These are phyloP conservation scores for Puya raimondii DNA, from an alignment of 176 grass and related monocot species.

Conservation along the genomic window DNA sequence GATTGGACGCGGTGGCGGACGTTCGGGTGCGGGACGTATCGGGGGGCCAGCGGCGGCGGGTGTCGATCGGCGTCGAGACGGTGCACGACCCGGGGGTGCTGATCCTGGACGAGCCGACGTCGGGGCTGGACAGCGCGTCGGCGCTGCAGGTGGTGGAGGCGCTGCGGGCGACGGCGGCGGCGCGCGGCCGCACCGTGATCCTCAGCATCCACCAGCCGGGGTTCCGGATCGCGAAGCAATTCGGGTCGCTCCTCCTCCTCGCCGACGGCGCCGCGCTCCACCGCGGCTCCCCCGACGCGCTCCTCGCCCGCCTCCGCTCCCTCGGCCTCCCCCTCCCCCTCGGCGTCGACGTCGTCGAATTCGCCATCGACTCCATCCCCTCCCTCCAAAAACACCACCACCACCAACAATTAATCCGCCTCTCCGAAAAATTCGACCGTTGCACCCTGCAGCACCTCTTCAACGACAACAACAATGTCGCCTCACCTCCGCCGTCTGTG, in stretches of 20 bases:
- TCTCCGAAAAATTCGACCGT: slow-evolving; percentile 21
- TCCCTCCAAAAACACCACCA: slow-evolving; percentile 12
- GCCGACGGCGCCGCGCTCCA: slow-evolving; percentile 51
- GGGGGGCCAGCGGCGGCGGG: slow-evolving; percentile 59
- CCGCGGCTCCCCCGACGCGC: slow-evolving; percentile 47
- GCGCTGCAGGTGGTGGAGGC: slow-evolving; percentile 54
- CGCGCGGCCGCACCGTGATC: slow-evolving; percentile 41
- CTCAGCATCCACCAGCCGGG: slow-evolving; percentile 75
- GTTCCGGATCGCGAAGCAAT: slow-evolving; percentile 53
- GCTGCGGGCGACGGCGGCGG: slow-evolving; percentile 46
- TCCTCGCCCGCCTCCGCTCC: slow-evolving; percentile 25
- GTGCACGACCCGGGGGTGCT: slow-evolving; percentile 55
- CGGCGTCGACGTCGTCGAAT: slow-evolving; percentile 57
- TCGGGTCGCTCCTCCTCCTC: slow-evolving; percentile 54
- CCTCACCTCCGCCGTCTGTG: neutral
- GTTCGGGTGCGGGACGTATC: slow-evolving; percentile 48
- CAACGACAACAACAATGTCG: slow-evolving; percentile 39
- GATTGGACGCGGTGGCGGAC: slow-evolving; percentile 31
- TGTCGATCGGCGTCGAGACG: slow-evolving; percentile 60
- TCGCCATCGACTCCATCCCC: slow-evolving; percentile 58
- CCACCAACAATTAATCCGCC: neutral
- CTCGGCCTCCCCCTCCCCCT: slow-evolving; percentile 34
- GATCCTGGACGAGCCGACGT: slow-evolving; percentile 74
- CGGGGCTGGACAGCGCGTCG: slow-evolving; percentile 65
- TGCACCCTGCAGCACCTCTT: slow-evolving; percentile 80